These are phyloP conservation scores for Gardenia jasminoides DNA, from an alignment of 257 asterid genomes.

Conservation along the genomic window DNA sequence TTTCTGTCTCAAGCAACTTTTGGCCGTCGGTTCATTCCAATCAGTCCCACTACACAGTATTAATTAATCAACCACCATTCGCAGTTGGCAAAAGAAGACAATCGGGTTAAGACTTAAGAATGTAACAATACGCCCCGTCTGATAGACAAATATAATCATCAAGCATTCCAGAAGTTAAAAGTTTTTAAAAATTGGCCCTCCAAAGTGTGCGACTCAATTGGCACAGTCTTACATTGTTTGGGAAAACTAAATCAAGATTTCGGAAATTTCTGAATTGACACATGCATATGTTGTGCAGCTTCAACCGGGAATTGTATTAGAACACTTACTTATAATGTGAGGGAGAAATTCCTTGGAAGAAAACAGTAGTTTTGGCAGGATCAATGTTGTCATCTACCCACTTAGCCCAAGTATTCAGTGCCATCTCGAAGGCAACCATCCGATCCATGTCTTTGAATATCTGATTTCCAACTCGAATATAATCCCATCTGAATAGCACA, in stretches of 20 bases:
- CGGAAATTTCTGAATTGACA: background rate
- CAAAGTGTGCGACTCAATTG: background rate
- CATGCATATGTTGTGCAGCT: background rate
- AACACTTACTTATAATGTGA: conserved; percentile 66
- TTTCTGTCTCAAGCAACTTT: conserved; percentile 50
- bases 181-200: too few relatives aligned
- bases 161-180: too few relatives aligned
- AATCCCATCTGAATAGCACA: conserved; percentile 52
- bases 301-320: background rate
- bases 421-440: conserved; percentile 69
- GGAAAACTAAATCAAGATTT: background rate
- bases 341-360: conserved; percentile 96
- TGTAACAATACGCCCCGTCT: too few relatives aligned
- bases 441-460: conserved; percentile 79
- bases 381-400: conserved; percentile 80
- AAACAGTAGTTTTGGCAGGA: conserved; percentile 58
- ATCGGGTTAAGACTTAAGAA: background rate
- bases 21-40: conserved; percentile 64
- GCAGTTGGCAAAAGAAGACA: background rate
- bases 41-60: conserved; percentile 48
- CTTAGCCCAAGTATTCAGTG: conserved; percentile 71
- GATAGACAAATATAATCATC: too few relatives aligned
- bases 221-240: background rate
- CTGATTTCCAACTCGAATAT: conserved; percentile 51
- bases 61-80: background rate